Percentiles rank a stretch among this genome's conserved stretches.
These are phyloP conservation scores for Platanthera zijinensis DNA, from an alignment of 106 monocot genomes.

Conservation along the genomic window DNA sequence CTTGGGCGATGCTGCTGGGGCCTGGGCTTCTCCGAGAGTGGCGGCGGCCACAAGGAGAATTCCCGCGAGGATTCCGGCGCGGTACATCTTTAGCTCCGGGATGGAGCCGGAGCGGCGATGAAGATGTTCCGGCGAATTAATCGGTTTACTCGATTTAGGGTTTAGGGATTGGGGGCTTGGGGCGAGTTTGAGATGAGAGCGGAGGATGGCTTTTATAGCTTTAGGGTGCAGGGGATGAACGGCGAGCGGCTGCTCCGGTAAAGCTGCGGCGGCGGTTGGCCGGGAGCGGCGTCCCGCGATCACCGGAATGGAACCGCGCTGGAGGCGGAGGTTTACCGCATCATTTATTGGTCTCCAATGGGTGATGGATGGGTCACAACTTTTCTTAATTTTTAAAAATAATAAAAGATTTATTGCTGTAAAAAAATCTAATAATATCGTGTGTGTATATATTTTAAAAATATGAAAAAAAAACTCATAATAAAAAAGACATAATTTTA, in stretches of 20 bases:
- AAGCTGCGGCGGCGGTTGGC: not conserved
- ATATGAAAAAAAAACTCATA: no score
- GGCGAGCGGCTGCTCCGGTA: not conserved
- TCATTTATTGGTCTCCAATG: no score
- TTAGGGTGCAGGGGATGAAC: not conserved
- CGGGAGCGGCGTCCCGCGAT: not conserved
- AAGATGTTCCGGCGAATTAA: not conserved
- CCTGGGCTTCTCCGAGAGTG: slow-evolving; percentile 1
- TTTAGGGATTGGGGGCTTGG: not conserved
- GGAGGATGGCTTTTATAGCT: not conserved
- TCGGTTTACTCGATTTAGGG: not conserved
- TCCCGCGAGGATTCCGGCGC: not conserved
- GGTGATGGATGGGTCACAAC: no score
- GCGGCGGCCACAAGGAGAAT: slow-evolving; percentile 10
- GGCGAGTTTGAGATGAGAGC: not conserved
- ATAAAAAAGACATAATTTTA: no score
- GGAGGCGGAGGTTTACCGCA: no score
- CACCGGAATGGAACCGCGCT: not conserved
- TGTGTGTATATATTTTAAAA: no score
- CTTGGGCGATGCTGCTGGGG: slow-evolving; percentile 1
- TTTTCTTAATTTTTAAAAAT: no score
- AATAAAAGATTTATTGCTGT: no score
- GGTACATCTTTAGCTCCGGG: not conserved
- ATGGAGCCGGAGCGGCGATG: not conserved
- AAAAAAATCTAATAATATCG: no score